phyloP scores from a whole-genome alignment of 1,139 yeast genomes.

The Yamadazyma kanchanaburiensis region DNA sequence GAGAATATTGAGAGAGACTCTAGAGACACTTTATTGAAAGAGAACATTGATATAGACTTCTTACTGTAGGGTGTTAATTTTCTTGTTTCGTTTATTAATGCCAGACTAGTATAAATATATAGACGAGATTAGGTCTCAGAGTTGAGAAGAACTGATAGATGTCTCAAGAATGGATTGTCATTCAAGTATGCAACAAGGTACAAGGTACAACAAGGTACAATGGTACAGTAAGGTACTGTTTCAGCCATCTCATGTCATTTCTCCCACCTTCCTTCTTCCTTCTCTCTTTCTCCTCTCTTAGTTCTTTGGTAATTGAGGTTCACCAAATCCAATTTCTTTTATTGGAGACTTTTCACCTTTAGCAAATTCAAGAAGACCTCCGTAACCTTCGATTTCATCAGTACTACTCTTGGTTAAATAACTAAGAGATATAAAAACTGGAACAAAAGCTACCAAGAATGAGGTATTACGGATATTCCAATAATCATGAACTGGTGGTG shows the following conservation, averaged over 20 bases:
- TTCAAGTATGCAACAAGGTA: too few relatives aligned
- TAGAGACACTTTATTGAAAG: background rate
- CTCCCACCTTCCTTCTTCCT: too few relatives aligned
- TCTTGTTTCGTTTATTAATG: too few relatives aligned
- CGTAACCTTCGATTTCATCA: conserved; percentile 26
- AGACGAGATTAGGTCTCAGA: too few relatives aligned
- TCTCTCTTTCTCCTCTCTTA: too few relatives aligned
- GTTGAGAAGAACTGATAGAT: too few relatives aligned
- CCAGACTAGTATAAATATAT: too few relatives aligned
- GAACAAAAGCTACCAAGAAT: conserved; percentile 37
- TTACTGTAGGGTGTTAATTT: too few relatives aligned
- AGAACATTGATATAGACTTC: background rate
- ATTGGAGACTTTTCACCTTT: conserved; percentile 38
- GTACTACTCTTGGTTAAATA: conserved; percentile 34
- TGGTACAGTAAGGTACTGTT: too few relatives aligned
- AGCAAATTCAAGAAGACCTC: conserved; percentile 33
- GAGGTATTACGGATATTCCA: conserved; percentile 42
- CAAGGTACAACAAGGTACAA: too few relatives aligned
- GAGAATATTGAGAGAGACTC: conserved; percentile 1
- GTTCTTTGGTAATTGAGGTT: conserved; percentile 29
- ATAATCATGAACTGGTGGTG: conserved; percentile 49
- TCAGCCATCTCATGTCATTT: too few relatives aligned
- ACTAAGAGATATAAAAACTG: conserved; percentile 33
- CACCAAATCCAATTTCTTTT: conserved; percentile 35
- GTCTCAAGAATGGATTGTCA: too few relatives aligned